Base-by-base conservation (phyloP, 768 basidiomycete genomes). In the Xerocomus brunneocitrinus region DNA sequence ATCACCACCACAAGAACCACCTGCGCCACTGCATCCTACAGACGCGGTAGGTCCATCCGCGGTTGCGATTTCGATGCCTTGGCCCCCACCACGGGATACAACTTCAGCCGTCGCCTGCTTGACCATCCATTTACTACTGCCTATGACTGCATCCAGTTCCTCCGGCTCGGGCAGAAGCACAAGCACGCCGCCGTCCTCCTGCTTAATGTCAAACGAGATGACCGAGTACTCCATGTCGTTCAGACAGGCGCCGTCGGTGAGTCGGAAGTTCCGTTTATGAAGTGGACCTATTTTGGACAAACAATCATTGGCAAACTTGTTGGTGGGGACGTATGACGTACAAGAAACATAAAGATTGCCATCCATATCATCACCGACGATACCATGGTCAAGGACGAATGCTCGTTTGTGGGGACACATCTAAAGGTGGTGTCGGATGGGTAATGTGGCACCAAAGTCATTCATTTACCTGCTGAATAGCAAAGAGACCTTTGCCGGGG, bases 301-400 rank as follows among this genome's bases (percentile, higher is more conserved):
- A 19, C 38, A 39, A 1, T 39, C 44, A 16, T 31, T 6, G 7
- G n/a, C 8, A 19, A 19, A 31, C n/a, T 16, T 35, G 2, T 19
- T 13, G 25, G 16, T 47, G 27, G 3, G 8, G 16, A 49, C 30
- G 31, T 14, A 47, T 22, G 27, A 66, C 79, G 58, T 54, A 81
- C 81, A 73, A 5, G 76, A 79, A 48, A 76, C 72, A 54, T 76
- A 79, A 10, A 80, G 71, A 10, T 76, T 72, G 10, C 83, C 84
- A 5, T 77, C 67, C 19, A 74, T 65, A 47, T 83, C 82, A 59
- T 87, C 85, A 0, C 85, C 84, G 8, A 90, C 71, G 49, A 90
- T 78, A 16, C 83, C 83, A 54, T 87, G 81, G 30, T 82, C 82
- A 8, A 89, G 79, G 8, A 88, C 83, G 59, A 87, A 85, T 0